A percentile compares a stretch with the other conserved stretches of the same genome.
phyloP scores from a whole-genome alignment of 805 yeast species.

The Metschnikowia vanudenii region DNA sequence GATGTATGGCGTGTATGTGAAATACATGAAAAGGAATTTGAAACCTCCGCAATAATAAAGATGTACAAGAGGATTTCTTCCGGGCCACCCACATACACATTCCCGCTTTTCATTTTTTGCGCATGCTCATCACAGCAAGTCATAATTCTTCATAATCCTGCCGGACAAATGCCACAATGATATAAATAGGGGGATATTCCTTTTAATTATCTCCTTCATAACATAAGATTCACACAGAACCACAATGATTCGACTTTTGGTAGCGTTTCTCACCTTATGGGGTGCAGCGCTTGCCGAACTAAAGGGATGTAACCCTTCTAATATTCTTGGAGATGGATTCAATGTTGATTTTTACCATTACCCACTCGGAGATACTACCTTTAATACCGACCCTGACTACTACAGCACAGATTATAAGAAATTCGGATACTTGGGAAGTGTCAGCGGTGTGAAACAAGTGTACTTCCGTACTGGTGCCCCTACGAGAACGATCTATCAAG shows the following conservation, averaged over 20 bases:
- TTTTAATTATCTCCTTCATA: no score
- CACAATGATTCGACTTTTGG: background rate
- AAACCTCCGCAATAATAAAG: no score
- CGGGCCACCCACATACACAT: no score
- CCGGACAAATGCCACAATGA: no score
- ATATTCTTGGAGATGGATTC: background rate
- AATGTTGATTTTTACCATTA: constrained; percentile 8
- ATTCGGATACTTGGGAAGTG: constrained; percentile 1
- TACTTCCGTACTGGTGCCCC: background rate
- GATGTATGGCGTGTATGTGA: no score
- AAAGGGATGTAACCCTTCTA: constrained; percentile 4
- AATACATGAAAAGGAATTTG: no score
- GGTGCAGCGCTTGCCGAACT: background rate
- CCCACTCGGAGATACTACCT: constrained; percentile 3
- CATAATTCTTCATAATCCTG: no score
- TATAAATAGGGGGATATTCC: no score
- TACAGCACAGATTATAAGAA: constrained; percentile 6
- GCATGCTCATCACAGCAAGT: no score
- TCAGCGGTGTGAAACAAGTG: constrained; percentile 1
- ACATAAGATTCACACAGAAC: no score
- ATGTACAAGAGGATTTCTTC: no score
- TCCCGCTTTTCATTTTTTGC: no score
- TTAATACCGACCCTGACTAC: constrained; percentile 4
- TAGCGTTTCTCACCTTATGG: background rate
- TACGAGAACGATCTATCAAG: background rate